phyloP scores from a whole-genome alignment of 192 early-diverging fungal species.

The Rhizophagus sp. region DNA sequence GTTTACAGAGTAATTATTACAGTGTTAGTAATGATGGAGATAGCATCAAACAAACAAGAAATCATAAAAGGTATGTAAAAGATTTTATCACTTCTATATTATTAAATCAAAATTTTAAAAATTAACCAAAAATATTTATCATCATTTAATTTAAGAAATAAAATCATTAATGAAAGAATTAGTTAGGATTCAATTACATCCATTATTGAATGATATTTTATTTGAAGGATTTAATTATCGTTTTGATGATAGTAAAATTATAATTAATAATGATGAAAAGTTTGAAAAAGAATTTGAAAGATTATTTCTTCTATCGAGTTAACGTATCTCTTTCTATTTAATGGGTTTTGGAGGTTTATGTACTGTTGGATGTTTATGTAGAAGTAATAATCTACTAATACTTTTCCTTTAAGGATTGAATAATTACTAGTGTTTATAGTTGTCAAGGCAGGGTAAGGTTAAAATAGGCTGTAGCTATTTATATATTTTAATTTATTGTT shows the following conservation, averaged over 20 bases:
- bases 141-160: neutral
- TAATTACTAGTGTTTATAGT: too few species aligned
- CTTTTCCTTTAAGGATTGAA: too few species aligned
- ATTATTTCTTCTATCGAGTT: slow-evolving; percentile 7
- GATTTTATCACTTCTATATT: neutral
- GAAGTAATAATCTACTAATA: too few species aligned
- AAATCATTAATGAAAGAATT: neutral
- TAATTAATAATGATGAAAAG: neutral
- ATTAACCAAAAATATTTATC: neutral
- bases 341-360: too few species aligned
- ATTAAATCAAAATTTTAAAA: neutral
- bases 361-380: too few species aligned
- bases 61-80: neutral
- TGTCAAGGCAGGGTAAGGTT: too few species aligned
- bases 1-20: slow-evolving; percentile 1
- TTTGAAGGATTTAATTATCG: neutral
- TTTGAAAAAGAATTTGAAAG: slow-evolving; percentile 15
- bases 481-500: too few species aligned
- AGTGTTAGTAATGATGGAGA: neutral
- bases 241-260: neutral
- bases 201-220: slow-evolving; percentile 19
- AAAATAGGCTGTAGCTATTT: too few species aligned
- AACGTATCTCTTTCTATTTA: too few species aligned
- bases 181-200: slow-evolving; percentile 4
- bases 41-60: slow-evolving; percentile 5